A percentile compares a stretch with the other conserved stretches of the same genome.
Evolutionary conservation across 2,329 filamentous ascomycete species (phyloP).

Genomic region (Alternaria dauci): DNA sequence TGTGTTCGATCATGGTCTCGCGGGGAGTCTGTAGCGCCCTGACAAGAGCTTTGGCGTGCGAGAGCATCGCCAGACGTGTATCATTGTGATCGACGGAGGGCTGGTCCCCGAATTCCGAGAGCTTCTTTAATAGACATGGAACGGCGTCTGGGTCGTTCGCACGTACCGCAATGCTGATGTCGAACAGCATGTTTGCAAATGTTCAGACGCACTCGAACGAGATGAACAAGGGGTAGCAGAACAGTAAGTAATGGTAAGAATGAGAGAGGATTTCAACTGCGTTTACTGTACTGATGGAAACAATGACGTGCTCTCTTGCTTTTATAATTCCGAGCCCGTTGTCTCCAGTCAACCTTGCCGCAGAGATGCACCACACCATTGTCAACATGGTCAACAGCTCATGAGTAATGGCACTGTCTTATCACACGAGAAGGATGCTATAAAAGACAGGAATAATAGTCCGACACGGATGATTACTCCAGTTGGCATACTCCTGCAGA

Average conservation of each 20-base stretch:
- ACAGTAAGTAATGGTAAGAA: neutral
- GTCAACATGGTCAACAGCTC: neutral
- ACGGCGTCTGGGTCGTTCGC: neutral
- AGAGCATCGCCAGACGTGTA: slow-evolving; percentile 1
- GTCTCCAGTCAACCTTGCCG: neutral
- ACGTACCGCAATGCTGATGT: neutral
- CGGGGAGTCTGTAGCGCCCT: neutral
- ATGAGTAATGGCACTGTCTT: neutral
- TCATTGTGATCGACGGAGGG: neutral
- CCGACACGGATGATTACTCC: neutral
- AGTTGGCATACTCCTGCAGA: neutral
- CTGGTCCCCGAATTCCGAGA: neutral
- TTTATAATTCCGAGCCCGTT: neutral
- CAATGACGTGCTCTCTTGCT: neutral
- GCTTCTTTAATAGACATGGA: neutral
- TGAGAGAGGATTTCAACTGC: neutral
- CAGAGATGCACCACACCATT: neutral
- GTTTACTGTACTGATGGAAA: neutral
- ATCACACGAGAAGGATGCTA: neutral
- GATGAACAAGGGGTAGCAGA: neutral
- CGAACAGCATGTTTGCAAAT: neutral
- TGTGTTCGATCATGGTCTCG: slow-evolving; percentile 1
- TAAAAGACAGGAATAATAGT: neutral
- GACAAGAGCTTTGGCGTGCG: neutral
- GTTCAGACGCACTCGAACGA: neutral